A percentile compares a stretch with the other conserved stretches of the same genome.
phyloP scores from a whole-genome alignment of 352 stramenopile species.

The Phytophthora litchii region DNA sequence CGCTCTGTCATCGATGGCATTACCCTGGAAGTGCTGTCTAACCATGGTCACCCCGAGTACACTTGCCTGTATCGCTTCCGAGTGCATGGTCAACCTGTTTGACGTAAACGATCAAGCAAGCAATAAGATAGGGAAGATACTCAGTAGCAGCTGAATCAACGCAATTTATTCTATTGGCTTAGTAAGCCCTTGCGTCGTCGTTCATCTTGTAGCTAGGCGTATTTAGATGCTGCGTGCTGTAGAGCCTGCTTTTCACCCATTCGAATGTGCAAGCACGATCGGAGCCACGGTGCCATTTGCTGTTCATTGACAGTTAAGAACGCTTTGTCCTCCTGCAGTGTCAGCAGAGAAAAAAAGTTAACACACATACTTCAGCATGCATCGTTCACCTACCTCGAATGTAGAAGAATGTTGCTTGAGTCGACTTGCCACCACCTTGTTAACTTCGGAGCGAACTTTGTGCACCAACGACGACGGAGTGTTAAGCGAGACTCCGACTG shows the following conservation, averaged over 20 bases:
- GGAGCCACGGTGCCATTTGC: constrained; percentile 68
- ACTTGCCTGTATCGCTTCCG: constrained; percentile 92
- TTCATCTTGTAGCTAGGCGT: constrained; percentile 7
- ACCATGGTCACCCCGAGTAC: constrained; percentile 85
- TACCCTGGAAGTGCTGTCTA: constrained; percentile 79
- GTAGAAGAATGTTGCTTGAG: constrained; percentile 34
- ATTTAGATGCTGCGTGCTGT: constrained; percentile 21
- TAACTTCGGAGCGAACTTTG: constrained; percentile 35
- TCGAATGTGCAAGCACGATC: constrained; percentile 68
- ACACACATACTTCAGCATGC: too few relatives aligned
- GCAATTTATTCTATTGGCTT: constrained; percentile 37
- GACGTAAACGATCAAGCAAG: not conserved
- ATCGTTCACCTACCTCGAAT: constrained; percentile 36
- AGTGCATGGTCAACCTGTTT: constrained; percentile 67
- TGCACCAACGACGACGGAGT: constrained; percentile 36
- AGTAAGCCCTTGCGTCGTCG: not conserved
- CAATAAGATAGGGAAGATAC: constrained; percentile 5
- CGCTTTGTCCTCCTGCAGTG: constrained; percentile 51
- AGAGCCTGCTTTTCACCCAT: constrained; percentile 70
- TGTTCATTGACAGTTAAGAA: constrained; percentile 51
- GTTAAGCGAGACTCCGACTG: constrained; percentile 19
- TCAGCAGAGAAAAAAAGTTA: too few relatives aligned
- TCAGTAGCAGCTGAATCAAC: constrained; percentile 16
- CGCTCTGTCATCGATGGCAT: constrained; percentile 66
- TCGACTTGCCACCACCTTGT: constrained; percentile 20